Percentiles rank a stretch among this genome's conserved stretches.
These are phyloP conservation scores for Chaetomium strumarium DNA, from an alignment of 2,329 filamentous ascomycete genomes.

Conservation along the genomic window DNA sequence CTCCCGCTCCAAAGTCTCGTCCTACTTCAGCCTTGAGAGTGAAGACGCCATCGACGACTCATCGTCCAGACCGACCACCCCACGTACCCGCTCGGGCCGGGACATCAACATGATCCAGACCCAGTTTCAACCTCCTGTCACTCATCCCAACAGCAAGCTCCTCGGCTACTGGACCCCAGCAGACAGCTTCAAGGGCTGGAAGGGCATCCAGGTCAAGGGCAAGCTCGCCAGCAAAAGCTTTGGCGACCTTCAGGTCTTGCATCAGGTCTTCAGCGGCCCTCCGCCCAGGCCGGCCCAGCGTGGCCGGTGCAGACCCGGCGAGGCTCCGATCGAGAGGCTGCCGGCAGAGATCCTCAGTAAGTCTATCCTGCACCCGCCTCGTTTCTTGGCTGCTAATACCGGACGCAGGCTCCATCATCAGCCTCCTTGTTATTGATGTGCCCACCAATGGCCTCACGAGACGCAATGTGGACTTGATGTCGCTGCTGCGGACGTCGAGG, in stretches of 20 bases:
- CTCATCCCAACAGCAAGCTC: slow-evolving; percentile 49
- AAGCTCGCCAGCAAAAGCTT: slow-evolving; percentile 56
- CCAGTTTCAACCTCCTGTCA: slow-evolving; percentile 47
- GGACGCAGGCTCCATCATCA: slow-evolving; percentile 61
- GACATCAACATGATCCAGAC: slow-evolving; percentile 37
- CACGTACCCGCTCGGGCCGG: slow-evolving; percentile 9
- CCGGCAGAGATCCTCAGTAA: slow-evolving; percentile 66
- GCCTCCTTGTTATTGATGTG: slow-evolving; percentile 66
- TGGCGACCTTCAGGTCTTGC: slow-evolving; percentile 52
- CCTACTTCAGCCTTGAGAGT: slow-evolving; percentile 39
- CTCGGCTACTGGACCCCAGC: slow-evolving; percentile 55
- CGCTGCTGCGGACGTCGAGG: slow-evolving; percentile 69
- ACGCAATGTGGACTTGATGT: slow-evolving; percentile 72
- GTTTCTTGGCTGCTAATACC: slow-evolving; percentile 2
- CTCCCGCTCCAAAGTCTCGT: slow-evolving; percentile 57
- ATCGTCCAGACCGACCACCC: slow-evolving; percentile 32
- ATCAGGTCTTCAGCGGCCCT: slow-evolving; percentile 48
- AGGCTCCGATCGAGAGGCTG: slow-evolving; percentile 58
- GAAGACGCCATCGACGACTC: slow-evolving; percentile 47
- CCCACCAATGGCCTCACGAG: slow-evolving; percentile 68
- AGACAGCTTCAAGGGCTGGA: slow-evolving; percentile 57
- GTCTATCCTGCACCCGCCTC: slow-evolving; percentile 28
- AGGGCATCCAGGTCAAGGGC: slow-evolving; percentile 54
- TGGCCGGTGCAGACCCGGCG: slow-evolving; percentile 34
- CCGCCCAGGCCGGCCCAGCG: slow-evolving; percentile 26